phyloP scores from a whole-genome alignment of 2,329 filamentous ascomycete genomes.

The Furcasterigmium furcatum region DNA sequence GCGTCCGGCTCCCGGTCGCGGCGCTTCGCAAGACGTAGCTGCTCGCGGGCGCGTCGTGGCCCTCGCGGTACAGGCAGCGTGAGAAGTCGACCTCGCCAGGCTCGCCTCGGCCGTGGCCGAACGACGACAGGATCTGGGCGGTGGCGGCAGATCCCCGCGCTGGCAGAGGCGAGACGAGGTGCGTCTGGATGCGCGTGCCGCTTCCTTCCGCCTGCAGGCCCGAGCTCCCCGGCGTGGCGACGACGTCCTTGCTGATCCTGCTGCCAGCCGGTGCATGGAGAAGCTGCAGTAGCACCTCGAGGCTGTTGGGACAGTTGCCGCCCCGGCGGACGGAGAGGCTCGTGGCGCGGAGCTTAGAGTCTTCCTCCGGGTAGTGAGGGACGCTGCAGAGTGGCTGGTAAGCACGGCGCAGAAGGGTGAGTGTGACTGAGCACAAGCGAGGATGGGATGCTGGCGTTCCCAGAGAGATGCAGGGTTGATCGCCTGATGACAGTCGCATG shows the following conservation, averaged over 20 bases:
- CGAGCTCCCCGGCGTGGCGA: slow-evolving; percentile 10
- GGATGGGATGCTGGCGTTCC: too few relatives aligned
- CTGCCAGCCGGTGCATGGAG: slow-evolving; percentile 18
- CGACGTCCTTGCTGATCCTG: slow-evolving; percentile 4
- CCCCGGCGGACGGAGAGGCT: slow-evolving; percentile 58
- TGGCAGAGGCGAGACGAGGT: slow-evolving; percentile 54
- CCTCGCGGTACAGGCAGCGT: slow-evolving; percentile 57
- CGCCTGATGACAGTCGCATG: too few relatives aligned
- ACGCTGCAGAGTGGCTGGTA: slow-evolving; percentile 39
- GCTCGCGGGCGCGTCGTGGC: slow-evolving; percentile 54
- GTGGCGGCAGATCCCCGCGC: slow-evolving; percentile 45
- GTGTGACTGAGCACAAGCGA: too few relatives aligned
- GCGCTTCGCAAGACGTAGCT: slow-evolving; percentile 67
- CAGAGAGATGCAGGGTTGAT: too few relatives aligned
- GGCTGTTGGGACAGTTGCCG: slow-evolving; percentile 70
- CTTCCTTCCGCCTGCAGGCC: not conserved
- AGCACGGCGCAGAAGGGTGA: not conserved
- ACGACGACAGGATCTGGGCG: slow-evolving; percentile 49
- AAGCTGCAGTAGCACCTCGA: slow-evolving; percentile 68
- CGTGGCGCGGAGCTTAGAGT: slow-evolving; percentile 68
- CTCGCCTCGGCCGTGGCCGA: slow-evolving; percentile 29
- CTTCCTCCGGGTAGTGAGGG: slow-evolving; percentile 64
- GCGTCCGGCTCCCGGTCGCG: slow-evolving; percentile 59
- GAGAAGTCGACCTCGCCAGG: slow-evolving; percentile 40
- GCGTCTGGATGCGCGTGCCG: slow-evolving; percentile 21